phyloP scores from a whole-genome alignment of 2,329 filamentous ascomycete species.

The Botryotinia narcissicola region DNA sequence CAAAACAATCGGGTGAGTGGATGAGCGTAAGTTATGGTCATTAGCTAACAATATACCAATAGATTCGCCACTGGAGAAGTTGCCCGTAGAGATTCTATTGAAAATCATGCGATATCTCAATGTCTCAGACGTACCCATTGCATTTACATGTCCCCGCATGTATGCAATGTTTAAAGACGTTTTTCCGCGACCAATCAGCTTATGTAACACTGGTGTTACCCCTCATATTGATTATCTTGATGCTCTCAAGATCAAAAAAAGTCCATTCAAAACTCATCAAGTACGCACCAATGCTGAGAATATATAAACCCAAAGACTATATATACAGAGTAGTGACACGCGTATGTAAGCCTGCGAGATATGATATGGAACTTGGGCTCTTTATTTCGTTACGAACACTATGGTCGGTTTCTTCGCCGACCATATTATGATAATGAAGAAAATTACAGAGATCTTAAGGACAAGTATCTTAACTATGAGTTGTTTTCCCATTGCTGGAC shows the following conservation, averaged over 20 bases:
- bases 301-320: background rate
- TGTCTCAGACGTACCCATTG: background rate
- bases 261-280: background rate
- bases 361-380: background rate
- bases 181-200: background rate
- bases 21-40: too few species aligned
- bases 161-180: background rate
- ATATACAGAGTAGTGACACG: background rate
- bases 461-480: background rate
- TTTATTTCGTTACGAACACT: background rate
- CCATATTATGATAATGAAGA: background rate
- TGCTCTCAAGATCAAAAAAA: too few species aligned
- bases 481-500: background rate
- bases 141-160: background rate
- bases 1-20: background rate
- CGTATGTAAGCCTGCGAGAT: too few species aligned
- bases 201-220: background rate
- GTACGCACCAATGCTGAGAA: background rate
- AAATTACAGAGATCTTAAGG: background rate
- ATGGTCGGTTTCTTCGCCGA: background rate
- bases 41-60: background rate
- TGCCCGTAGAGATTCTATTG: background rate
- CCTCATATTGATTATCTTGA: background rate
- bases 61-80: background rate
- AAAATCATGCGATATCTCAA: background rate